phyloP scores from a whole-genome alignment of 78 protist species.

The Planoprotostelium fungivorum region DNA sequence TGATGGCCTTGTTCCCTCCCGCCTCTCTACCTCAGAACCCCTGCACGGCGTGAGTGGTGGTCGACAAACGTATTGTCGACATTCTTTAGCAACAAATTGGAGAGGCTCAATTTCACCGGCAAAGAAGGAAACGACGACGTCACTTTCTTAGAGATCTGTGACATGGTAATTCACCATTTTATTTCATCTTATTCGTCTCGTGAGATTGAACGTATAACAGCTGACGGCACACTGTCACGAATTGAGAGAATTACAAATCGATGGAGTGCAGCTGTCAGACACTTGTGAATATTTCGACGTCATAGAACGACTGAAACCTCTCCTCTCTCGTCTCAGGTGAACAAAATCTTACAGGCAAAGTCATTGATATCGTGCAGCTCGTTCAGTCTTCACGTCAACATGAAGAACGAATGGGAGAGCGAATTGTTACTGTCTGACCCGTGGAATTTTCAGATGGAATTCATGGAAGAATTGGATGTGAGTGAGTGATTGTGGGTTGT shows the following conservation, averaged over 20 bases:
- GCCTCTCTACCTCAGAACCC: background rate
- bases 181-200: no score
- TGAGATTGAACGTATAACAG: background rate
- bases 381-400: no score
- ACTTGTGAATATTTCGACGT: background rate
- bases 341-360: background rate
- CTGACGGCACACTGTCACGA: background rate
- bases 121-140: background rate
- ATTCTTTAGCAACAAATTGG: background rate
- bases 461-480: background rate
- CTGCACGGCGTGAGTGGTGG: background rate
- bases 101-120: background rate
- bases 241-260: background rate
- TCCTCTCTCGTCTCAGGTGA: background rate
- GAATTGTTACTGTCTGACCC: background rate
- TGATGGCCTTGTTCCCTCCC: background rate
- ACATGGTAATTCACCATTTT: background rate
- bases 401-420: background rate
- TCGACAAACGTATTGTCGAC: no score
- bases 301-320: background rate
- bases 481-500: no score
- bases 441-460: background rate
- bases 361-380: no score
- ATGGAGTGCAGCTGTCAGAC: background rate
- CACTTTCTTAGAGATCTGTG: background rate